Conservation (phyloP, 768 basidiomycete genomes). For the Neoboletus magnificus region DNA sequence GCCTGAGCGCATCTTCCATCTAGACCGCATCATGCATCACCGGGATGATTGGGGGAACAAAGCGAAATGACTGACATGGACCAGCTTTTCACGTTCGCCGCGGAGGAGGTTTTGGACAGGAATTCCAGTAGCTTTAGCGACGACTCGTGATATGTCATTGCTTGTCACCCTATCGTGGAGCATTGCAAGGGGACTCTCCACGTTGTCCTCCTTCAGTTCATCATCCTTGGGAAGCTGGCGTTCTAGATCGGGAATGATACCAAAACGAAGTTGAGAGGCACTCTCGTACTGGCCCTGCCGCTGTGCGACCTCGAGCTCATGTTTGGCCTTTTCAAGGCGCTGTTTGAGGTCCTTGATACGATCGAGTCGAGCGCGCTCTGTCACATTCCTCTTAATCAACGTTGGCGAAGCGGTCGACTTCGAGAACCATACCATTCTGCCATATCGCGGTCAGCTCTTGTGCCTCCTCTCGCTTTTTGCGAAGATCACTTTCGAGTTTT, state of each 20-base stretch:
- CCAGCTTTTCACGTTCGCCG: slow-evolving; percentile 85
- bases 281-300: slow-evolving; percentile 83
- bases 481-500: slow-evolving; percentile 64
- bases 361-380: slow-evolving; percentile 67
- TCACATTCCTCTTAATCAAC: not conserved
- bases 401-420: not conserved
- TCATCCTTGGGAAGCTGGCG: slow-evolving; percentile 58
- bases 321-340: slow-evolving; percentile 76
- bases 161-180: slow-evolving; percentile 84
- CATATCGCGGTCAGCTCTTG: slow-evolving; percentile 60
- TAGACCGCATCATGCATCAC: slow-evolving; percentile 26
- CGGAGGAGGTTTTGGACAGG: slow-evolving; percentile 86
- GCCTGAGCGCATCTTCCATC: slow-evolving; percentile 82
- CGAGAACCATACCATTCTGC: slow-evolving; percentile 53
- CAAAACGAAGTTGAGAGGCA: slow-evolving; percentile 80
- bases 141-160: slow-evolving; percentile 85
- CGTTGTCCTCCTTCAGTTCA: slow-evolving; percentile 42
- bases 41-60: not conserved
- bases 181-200: slow-evolving; percentile 51
- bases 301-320: slow-evolving; percentile 84
- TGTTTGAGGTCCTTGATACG: slow-evolving; percentile 70
- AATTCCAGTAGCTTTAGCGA: slow-evolving; percentile 86
- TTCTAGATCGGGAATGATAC: slow-evolving; percentile 81
- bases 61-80: slow-evolving; percentile 57
- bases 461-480: slow-evolving; percentile 60